phyloP scores from a whole-genome alignment of 2,329 filamentous ascomycete species.

The Coniochaeta ligniaria region DNA sequence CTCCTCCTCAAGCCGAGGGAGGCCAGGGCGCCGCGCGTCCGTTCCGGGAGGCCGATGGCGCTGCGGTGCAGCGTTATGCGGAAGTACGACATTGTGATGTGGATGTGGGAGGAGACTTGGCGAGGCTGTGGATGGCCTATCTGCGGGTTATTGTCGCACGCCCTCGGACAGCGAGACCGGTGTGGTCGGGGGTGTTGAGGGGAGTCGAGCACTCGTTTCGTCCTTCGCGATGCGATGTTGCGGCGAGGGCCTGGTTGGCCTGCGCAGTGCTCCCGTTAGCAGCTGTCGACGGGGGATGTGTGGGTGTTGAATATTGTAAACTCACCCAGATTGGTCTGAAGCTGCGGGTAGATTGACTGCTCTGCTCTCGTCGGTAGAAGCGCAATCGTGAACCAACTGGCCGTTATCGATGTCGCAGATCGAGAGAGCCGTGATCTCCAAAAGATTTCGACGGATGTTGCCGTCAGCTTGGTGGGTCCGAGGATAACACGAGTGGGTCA shows the following conservation, averaged over 20 bases:
- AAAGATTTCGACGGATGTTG: background rate
- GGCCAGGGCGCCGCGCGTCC: conserved; percentile 71
- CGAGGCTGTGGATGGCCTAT: background rate
- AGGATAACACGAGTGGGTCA: background rate
- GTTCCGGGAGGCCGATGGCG: conserved; percentile 78
- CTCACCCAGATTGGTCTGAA: background rate
- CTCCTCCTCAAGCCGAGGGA: conserved; percentile 82
- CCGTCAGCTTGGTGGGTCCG: background rate
- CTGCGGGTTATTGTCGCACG: too few relatives aligned
- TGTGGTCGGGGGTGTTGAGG: too few relatives aligned
- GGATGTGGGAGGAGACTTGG: conserved; percentile 3
- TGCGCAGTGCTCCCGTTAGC: background rate
- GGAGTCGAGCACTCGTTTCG: too few relatives aligned
- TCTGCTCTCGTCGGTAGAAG: background rate
- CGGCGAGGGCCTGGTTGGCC: background rate
- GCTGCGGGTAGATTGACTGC: background rate
- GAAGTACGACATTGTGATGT: conserved; percentile 65
- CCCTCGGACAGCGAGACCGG: too few relatives aligned
- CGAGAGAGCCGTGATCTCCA: background rate
- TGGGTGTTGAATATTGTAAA: background rate
- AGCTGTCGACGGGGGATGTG: background rate
- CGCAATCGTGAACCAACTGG: too few relatives aligned
- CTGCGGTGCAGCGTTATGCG: conserved; percentile 85
- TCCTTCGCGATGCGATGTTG: too few relatives aligned
- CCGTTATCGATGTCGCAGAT: background rate